These are phyloP conservation scores for Beauveria sp. DNA, from an alignment of 2,329 filamentous ascomycete species.

Conservation along the genomic window DNA sequence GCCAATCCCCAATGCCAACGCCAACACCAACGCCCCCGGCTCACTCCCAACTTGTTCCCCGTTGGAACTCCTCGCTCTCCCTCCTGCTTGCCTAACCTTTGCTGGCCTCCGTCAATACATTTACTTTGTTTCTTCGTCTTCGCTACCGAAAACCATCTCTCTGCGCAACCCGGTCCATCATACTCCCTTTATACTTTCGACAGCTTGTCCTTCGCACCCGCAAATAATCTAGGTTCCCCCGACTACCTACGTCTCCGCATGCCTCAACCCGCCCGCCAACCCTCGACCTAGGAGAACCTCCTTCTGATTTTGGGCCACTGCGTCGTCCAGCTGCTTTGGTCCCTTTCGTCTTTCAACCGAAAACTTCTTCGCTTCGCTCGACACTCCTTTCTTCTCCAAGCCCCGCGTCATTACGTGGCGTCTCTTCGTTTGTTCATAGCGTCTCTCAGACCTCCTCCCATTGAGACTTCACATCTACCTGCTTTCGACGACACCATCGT, in stretches of 20 bases:
- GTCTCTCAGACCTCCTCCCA: neutral
- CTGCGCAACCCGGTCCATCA: neutral
- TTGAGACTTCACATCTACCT: neutral
- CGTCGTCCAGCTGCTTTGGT: neutral
- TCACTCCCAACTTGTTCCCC: neutral
- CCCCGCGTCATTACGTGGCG: neutral
- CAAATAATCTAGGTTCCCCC: conserved; percentile 4
- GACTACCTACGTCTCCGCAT: conserved; percentile 9
- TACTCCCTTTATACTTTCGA: neutral
- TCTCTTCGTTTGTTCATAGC: neutral
- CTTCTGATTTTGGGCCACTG: neutral
- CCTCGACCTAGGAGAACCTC: neutral
- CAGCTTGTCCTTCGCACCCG: neutral
- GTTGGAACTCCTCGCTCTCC: neutral
- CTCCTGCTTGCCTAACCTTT: neutral
- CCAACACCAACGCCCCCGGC: neutral
- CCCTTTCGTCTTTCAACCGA: neutral
- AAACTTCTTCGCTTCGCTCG: neutral
- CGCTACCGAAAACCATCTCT: neutral
- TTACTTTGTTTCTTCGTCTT: neutral
- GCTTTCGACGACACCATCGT: neutral
- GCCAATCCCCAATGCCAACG: neutral
- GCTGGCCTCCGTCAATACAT: neutral
- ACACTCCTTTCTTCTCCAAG: neutral
- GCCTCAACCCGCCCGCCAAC: neutral